Base-by-base conservation (phyloP, 371 early-diverging fungal genomes). In the Lichtheimia corymbifera region DNA sequence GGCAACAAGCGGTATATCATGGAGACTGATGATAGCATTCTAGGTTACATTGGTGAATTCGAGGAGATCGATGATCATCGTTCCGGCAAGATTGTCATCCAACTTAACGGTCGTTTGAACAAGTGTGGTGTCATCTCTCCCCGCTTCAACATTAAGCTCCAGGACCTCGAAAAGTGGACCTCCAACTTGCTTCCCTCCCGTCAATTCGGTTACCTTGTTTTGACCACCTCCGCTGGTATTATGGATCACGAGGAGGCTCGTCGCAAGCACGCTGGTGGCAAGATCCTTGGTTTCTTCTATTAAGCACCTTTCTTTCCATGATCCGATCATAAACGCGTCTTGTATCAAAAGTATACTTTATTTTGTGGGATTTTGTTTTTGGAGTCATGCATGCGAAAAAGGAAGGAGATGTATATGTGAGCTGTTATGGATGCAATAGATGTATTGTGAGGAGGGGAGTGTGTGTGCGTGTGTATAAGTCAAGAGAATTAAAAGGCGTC, bases 101-200 rank as follows among this genome's bases (percentile, higher is more conserved):
- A 98, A 81, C 91, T 99, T 54, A 96, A 92, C 70, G 99, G 99
- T 70, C 94, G 99, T 69, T 83, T 99, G 65, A 99, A 98, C 95
- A 99, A 99, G 93, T 97, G 98, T 80, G 99, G 99, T 84, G 98
- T 98, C 71, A 99, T 99, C 83, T 98, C 97, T 60, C 99, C 99
- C 69, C 94, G 99, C 71, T 99, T 98, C 93, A 94, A 95, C 88
- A 90, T 99, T 83, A 91, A 93, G 88, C 82, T 95, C 64, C 73
- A 82, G 71, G 95, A 97, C 65, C 83, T 99, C 65, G 99, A 99
- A 85, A 94, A 93, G 83, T 99, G 96, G 97, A 91, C 98, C 70
- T 88, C 90, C 82, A 93, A 96, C 86, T 88, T 99, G 67, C 87
- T 99, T 71, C 99, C 99, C 63, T 97, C 99, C 60, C 97, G 99